Conservation (phyloP, 495 filamentous ascomycete species). For the Trichoderma gamsii region DNA sequence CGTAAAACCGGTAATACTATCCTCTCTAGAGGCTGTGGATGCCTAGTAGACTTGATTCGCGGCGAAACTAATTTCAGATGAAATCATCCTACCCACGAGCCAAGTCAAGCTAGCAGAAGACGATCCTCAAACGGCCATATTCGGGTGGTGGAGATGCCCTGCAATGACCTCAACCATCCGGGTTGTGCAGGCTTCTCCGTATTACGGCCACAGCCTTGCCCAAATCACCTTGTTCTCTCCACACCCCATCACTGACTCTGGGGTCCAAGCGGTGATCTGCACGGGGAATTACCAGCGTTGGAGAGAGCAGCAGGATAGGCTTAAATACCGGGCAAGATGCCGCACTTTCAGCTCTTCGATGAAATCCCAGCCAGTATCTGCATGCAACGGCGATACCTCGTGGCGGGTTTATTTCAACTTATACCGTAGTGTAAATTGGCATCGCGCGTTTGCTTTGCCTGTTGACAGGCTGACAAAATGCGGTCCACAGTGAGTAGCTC, state of each 20-base stretch:
- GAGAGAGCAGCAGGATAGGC: neutral
- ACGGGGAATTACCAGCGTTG: neutral
- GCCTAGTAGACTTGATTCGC: neutral
- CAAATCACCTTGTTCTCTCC: neutral
- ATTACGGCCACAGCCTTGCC: neutral
- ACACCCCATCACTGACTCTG: neutral
- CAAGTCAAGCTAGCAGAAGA: neutral
- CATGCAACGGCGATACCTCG: neutral
- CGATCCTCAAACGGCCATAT: neutral
- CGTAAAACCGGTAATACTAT: neutral
- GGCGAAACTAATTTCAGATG: neutral
- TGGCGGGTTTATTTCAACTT: neutral
- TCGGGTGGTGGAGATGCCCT: neutral
- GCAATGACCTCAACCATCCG: neutral
- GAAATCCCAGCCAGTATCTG: slow-evolving; percentile 2
- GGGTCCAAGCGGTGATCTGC: neutral
- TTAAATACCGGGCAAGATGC: neutral
- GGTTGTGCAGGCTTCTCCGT: neutral
- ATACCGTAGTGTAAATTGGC: neutral
- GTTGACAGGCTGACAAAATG: neutral
- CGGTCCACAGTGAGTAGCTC: neutral
- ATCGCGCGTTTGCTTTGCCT: neutral
- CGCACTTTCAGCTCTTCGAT: neutral
- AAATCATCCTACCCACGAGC: neutral
- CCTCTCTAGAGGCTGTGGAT: too few relatives aligned